These are phyloP conservation scores for Leccinellum rugosiceps DNA, from an alignment of 768 basidiomycete species.

Conservation along the genomic window DNA sequence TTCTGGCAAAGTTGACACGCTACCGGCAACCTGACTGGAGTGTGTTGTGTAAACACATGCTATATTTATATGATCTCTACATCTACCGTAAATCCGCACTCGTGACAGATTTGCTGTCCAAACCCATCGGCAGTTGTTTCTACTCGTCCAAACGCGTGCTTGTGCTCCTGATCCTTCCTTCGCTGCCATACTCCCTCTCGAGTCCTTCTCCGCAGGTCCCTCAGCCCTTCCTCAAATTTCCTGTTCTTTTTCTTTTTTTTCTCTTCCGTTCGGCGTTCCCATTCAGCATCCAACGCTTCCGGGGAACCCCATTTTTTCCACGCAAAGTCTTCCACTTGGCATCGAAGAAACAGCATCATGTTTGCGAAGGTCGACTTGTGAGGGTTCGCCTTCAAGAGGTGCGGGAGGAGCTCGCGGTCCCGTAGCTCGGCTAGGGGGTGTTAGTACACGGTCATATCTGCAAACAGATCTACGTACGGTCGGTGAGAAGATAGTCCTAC, in stretches of 20 bases:
- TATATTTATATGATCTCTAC: constrained; percentile 68
- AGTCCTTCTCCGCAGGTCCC: constrained; percentile 79
- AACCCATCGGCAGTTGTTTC: constrained; percentile 52
- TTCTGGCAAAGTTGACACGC: background rate
- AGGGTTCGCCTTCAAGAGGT: constrained; percentile 90
- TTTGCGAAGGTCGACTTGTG: constrained; percentile 95
- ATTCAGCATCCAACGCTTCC: constrained; percentile 88
- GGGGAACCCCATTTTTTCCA: constrained; percentile 98
- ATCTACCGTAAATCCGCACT: constrained; percentile 89
- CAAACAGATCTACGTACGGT: constrained; percentile 51
- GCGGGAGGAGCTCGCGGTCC: constrained; percentile 89
- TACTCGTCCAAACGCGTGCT: constrained; percentile 71
- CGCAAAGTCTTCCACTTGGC: constrained; percentile 93
- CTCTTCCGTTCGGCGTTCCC: constrained; percentile 68
- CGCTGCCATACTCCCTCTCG: constrained; percentile 89
- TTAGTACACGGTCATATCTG: background rate
- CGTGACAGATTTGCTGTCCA: constrained; percentile 74
- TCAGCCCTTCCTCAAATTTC: constrained; percentile 90
- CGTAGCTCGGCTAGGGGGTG: constrained; percentile 75
- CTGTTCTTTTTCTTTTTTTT: constrained; percentile 90
- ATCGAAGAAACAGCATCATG: constrained; percentile 97
- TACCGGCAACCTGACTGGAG: background rate
- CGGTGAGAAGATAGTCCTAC: constrained; percentile 93
- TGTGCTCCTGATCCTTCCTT: constrained; percentile 83
- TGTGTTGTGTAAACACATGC: background rate